phyloP scores from a whole-genome alignment of 176 grass and related monocot genomes.

The Eragrostis curvula region DNA sequence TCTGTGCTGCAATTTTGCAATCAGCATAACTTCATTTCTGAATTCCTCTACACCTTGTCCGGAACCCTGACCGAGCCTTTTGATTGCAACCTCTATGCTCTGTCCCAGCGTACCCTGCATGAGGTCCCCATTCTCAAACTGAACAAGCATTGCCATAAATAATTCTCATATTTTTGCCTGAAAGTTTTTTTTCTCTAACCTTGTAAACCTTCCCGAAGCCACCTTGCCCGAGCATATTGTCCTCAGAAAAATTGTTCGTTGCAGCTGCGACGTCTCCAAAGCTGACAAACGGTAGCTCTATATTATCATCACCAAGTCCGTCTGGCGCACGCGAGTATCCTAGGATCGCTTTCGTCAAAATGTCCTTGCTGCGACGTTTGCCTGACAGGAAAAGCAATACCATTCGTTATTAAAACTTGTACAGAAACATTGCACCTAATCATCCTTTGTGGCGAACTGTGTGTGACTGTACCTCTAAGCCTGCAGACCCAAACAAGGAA shows the following conservation, averaged over 20 bases:
- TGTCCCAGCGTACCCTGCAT: slow-evolving; percentile 38
- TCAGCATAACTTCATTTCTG: slow-evolving; percentile 52
- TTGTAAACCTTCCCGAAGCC: slow-evolving; percentile 66
- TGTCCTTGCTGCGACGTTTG: neutral
- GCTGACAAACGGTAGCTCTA: slow-evolving; percentile 48
- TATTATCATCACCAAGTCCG: slow-evolving; percentile 37
- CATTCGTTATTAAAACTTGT: neutral
- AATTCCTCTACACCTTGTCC: slow-evolving; percentile 59
- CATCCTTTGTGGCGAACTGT: neutral
- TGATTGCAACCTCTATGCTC: slow-evolving; percentile 49
- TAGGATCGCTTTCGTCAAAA: neutral
- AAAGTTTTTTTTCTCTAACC: slow-evolving; percentile 15
- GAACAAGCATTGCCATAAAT: neutral
- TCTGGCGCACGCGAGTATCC: neutral
- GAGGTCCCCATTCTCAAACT: neutral
- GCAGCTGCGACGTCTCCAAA: slow-evolving; percentile 47
- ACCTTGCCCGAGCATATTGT: slow-evolving; percentile 52
- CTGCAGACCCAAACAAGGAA: slow-evolving; percentile 25
- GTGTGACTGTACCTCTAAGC: slow-evolving; percentile 29
- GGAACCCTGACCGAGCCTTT: slow-evolving; percentile 58
- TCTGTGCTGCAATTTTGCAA: slow-evolving; percentile 55
- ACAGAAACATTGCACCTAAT: neutral
- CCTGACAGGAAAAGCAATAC: neutral
- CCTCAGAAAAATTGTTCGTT: slow-evolving; percentile 54
- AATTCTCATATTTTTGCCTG: neutral